phyloP scores from a whole-genome alignment of 257 asterid species.

The Nicotiana obtusifolia region DNA sequence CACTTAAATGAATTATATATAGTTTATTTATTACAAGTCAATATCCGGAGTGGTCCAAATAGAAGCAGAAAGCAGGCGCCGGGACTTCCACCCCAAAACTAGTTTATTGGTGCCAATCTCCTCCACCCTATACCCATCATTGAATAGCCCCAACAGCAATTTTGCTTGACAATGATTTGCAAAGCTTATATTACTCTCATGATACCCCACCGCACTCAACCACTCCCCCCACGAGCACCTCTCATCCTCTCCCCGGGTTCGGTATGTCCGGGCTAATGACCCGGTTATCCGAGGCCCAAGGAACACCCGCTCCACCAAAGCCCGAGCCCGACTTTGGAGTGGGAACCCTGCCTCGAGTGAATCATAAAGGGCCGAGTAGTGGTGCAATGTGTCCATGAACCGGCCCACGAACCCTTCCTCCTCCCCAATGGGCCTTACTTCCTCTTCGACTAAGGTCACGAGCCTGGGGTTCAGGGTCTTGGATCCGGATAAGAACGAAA shows the following conservation, averaged over 20 bases:
- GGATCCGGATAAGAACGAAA: slow-evolving; percentile 54
- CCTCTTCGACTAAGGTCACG: slow-evolving; percentile 70
- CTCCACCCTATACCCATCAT: slow-evolving; percentile 76
- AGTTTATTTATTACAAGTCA: slow-evolving; percentile 19
- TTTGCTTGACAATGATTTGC: slow-evolving; percentile 81
- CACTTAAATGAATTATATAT: neutral
- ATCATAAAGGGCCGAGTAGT: slow-evolving; percentile 58
- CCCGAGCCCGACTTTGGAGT: slow-evolving; percentile 51
- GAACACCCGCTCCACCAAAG: slow-evolving; percentile 60
- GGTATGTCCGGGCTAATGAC: slow-evolving; percentile 46
- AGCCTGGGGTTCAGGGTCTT: slow-evolving; percentile 49
- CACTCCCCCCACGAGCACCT: slow-evolving; percentile 50
- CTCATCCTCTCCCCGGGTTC: slow-evolving; percentile 26
- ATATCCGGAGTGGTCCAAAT: slow-evolving; percentile 55
- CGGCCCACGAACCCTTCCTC: slow-evolving; percentile 56
- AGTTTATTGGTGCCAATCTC: slow-evolving; percentile 51
- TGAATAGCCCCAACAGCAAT: slow-evolving; percentile 55
- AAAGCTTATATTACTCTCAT: slow-evolving; percentile 42
- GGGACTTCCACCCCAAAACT: slow-evolving; percentile 73
- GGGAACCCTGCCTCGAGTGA: slow-evolving; percentile 81
- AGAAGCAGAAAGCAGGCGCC: slow-evolving; percentile 73
- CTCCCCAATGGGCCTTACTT: slow-evolving; percentile 20
- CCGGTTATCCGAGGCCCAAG: slow-evolving; percentile 56
- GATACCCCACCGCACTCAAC: slow-evolving; percentile 43
- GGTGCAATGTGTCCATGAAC: slow-evolving; percentile 68